Percentiles rank a stretch among this genome's conserved stretches.
Evolutionary conservation across 768 basidiomycete species (phyloP).

Genomic region (Ephemerocybe angulata): DNA sequence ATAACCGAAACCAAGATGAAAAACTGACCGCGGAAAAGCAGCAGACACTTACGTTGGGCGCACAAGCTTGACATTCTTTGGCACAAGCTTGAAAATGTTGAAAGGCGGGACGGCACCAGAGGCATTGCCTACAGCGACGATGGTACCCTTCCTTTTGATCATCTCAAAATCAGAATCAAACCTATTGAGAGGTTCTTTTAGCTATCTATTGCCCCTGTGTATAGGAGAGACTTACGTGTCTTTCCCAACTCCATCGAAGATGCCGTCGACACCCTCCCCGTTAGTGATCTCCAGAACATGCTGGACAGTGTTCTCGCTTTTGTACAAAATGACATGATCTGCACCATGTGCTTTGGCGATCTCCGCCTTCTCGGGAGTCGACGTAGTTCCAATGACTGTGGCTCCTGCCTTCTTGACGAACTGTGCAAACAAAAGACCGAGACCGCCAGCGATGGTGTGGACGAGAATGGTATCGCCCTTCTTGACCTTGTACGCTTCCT

Average conservation of each 20-base stretch:
- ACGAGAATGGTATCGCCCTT: constrained; percentile 77
- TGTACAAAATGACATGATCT: constrained; percentile 83
- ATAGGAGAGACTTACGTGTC: constrained; percentile 63
- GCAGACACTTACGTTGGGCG: constrained; percentile 64
- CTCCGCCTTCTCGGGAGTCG: constrained; percentile 77
- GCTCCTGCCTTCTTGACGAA: constrained; percentile 72
- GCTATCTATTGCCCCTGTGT: neutral
- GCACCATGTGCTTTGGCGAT: constrained; percentile 79
- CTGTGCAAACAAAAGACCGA: constrained; percentile 70
- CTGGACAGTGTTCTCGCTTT: constrained; percentile 67
- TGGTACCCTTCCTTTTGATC: constrained; percentile 81
- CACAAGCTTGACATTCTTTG: constrained; percentile 78
- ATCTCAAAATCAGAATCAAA: constrained; percentile 80
- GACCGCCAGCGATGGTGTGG: constrained; percentile 89
- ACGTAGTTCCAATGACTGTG: constrained; percentile 90
- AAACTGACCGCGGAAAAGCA: neutral
- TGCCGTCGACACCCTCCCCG: constrained; percentile 78
- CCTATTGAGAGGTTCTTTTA: constrained; percentile 28
- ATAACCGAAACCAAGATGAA: neutral
- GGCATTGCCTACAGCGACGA: constrained; percentile 90
- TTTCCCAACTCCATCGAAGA: constrained; percentile 96
- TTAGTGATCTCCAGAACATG: constrained; percentile 72
- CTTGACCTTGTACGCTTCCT: constrained; percentile 83
- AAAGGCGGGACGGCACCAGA: constrained; percentile 82
- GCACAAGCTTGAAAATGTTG: constrained; percentile 62